These are phyloP conservation scores for Saccharomyces eubayanus DNA, from an alignment of 805 yeast species.

Conservation along the genomic window DNA sequence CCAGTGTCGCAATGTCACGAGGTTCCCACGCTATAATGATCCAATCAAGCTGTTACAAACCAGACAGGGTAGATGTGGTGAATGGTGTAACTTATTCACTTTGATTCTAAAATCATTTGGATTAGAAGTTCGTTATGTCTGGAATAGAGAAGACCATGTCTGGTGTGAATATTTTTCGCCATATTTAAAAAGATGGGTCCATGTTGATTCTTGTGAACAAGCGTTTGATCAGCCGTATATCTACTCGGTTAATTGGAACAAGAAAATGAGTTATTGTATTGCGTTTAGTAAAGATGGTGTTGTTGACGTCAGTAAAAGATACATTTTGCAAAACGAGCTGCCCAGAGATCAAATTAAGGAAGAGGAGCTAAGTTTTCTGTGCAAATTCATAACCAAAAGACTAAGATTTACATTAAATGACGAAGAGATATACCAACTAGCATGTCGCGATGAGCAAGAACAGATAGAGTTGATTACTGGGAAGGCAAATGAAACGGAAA, in stretches of 20 bases:
- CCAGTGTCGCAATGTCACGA: constrained; percentile 37
- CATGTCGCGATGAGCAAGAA: constrained; percentile 30
- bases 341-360: constrained; percentile 43
- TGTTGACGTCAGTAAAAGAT: constrained; percentile 61
- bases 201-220: constrained; percentile 81
- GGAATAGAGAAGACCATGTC: constrained; percentile 91
- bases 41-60: constrained; percentile 54
- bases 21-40: constrained; percentile 74
- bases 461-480: constrained; percentile 22
- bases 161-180: constrained; percentile 87
- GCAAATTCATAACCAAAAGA: constrained; percentile 33
- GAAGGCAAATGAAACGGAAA: background rate
- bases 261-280: constrained; percentile 80
- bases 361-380: constrained; percentile 28
- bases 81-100: constrained; percentile 84
- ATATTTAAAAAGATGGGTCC: constrained; percentile 64
- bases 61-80: constrained; percentile 83
- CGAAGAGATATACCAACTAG: constrained; percentile 32
- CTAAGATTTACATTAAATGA: constrained; percentile 27
- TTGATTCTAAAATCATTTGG: constrained; percentile 62
- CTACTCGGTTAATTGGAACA: constrained; percentile 84
- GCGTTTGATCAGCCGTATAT: constrained; percentile 74
- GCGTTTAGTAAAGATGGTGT: constrained; percentile 59
- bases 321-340: constrained; percentile 41
- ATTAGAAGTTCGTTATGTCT: constrained; percentile 57